phyloP scores from a whole-genome alignment of 139 green algal genomes.

The Yamagishiella unicocca region DNA sequence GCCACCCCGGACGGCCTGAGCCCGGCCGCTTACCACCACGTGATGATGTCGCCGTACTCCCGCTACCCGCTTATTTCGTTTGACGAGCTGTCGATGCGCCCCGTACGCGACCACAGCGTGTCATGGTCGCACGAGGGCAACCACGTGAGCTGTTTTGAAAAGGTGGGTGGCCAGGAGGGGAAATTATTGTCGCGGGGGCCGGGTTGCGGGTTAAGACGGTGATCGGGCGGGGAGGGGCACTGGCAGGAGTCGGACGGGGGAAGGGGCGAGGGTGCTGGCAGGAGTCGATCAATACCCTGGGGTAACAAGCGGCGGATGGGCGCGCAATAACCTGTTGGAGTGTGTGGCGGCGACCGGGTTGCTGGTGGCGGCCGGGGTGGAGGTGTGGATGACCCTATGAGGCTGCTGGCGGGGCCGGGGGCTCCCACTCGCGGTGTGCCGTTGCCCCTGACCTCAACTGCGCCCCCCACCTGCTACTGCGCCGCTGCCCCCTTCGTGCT shows the following conservation, averaged over 20 bases:
- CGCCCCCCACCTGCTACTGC: no score
- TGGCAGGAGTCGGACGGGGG: no score
- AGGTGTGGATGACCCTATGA: background rate
- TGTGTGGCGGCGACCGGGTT: background rate
- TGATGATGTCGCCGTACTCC: conserved; percentile 26
- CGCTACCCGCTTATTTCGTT: background rate
- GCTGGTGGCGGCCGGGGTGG: background rate
- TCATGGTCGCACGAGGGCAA: background rate
- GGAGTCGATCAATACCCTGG: no score
- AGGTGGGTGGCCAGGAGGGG: conserved; percentile 9
- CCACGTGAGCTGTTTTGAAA: conserved; percentile 28
- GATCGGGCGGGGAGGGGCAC: no score
- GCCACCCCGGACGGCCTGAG: background rate
- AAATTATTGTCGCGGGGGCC: no score
- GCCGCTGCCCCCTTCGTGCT: no score
- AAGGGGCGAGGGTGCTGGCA: no score
- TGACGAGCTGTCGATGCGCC: conserved; percentile 8
- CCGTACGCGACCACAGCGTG: background rate
- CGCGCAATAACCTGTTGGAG: background rate
- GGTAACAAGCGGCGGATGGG: no score
- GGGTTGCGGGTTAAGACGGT: no score
- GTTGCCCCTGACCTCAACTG: no score
- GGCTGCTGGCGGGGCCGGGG: no score
- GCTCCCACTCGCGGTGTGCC: no score
- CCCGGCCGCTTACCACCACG: conserved; percentile 13